Evolutionary conservation across 306 rosid species (phyloP).

Genomic region (Acacia confusa): DNA sequence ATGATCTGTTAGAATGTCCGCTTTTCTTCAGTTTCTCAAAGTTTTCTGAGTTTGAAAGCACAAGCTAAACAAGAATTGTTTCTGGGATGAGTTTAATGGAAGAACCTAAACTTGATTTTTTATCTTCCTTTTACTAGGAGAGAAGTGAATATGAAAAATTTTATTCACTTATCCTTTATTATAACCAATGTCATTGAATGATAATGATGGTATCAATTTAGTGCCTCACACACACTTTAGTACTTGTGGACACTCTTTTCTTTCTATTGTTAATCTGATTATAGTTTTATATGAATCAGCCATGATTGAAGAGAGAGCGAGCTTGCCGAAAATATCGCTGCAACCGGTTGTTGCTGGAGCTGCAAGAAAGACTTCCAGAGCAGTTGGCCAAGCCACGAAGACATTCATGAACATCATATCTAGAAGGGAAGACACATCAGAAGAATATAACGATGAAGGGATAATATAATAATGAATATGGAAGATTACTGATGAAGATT

Average conservation of each 20-base stretch:
- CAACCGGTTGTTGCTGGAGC: constrained; percentile 87
- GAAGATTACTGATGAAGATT: constrained; percentile 50
- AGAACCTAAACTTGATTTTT: background rate
- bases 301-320: constrained; percentile 92
- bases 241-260: background rate
- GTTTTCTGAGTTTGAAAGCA: background rate
- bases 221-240: background rate
- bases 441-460: constrained; percentile 45
- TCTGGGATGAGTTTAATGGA: background rate
- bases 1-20: background rate
- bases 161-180: background rate
- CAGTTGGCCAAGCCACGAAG: constrained; percentile 82
- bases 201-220: background rate
- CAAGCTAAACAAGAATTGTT: background rate
- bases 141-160: background rate
- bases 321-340: constrained; percentile 74
- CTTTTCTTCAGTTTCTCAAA: background rate
- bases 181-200: background rate
- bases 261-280: constrained; percentile 22
- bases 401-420: constrained; percentile 67
- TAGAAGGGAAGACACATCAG: constrained; percentile 41
- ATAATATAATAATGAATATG: constrained; percentile 44
- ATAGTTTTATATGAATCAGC: constrained; percentile 52
- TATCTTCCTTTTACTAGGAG: background rate
- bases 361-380: constrained; percentile 86